Evolutionary conservation across 2,329 filamentous ascomycete genomes (phyloP).

Genomic region (Periglandula ipomoeae): DNA sequence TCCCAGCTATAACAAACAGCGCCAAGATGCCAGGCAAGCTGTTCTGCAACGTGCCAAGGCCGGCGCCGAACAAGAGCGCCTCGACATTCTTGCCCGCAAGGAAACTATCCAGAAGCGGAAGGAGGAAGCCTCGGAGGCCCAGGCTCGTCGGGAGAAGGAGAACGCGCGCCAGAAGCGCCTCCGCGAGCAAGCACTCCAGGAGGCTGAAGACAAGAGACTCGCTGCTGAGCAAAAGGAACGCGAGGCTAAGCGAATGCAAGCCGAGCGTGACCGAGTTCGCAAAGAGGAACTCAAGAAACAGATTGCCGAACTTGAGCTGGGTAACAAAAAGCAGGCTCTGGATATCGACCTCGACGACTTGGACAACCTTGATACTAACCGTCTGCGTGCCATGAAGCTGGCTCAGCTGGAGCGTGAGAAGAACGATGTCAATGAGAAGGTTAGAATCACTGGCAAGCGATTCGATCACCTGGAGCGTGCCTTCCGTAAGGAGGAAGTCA

Average conservation of each 20-base stretch:
- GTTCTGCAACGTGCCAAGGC: conserved; percentile 75
- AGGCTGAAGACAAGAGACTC: conserved; percentile 81
- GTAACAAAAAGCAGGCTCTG: conserved; percentile 56
- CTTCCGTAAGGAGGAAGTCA: conserved; percentile 88
- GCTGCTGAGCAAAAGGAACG: conserved; percentile 89
- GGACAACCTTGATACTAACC: conserved; percentile 78
- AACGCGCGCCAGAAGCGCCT: conserved; percentile 81
- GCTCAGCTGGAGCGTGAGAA: conserved; percentile 96
- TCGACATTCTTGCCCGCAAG: conserved; percentile 74
- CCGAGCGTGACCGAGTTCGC: conserved; percentile 81
- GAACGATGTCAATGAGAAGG: conserved; percentile 85
- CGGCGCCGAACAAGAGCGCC: conserved; percentile 87
- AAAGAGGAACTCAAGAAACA: conserved; percentile 92
- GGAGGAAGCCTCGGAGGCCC: conserved; percentile 82
- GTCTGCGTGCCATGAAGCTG: conserved; percentile 88
- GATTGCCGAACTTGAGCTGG: conserved; percentile 79
- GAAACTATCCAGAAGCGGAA: conserved; percentile 94
- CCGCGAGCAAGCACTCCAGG: conserved; percentile 77
- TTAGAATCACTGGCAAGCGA: conserved; percentile 87
- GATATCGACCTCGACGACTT: conserved; percentile 73
- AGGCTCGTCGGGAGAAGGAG: conserved; percentile 85
- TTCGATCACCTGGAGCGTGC: conserved; percentile 96
- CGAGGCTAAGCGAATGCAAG: conserved; percentile 75
- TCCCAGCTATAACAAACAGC: conserved; percentile 74
- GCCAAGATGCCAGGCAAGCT: conserved; percentile 67